Evolutionary conservation across 345 rosid species (phyloP).

Genomic region (Mangifera indica): DNA sequence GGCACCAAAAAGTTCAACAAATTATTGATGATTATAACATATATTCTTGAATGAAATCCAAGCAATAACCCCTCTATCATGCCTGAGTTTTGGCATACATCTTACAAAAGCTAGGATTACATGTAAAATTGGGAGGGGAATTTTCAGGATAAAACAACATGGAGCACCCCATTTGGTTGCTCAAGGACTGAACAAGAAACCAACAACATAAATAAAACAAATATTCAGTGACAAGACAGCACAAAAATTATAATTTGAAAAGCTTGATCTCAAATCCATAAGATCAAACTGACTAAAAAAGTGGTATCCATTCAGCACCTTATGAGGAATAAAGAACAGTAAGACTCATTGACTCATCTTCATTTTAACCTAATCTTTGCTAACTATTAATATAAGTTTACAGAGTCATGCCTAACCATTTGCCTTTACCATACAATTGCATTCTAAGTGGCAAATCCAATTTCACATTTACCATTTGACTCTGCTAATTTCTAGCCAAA

Average conservation of each 20-base stretch:
- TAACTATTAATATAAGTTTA: neutral
- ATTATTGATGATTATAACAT: neutral
- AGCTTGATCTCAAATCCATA: neutral
- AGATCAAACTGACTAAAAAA: too few relatives aligned
- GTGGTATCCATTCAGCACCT: neutral
- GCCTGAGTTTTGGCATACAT: neutral
- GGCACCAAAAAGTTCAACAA: slow-evolving; percentile 12
- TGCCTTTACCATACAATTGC: neutral
- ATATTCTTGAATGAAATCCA: neutral
- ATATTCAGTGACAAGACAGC: neutral
- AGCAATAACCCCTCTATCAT: neutral
- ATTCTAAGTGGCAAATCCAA: neutral
- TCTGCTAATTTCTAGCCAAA: neutral
- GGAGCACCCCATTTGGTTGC: neutral
- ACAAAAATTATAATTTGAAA: neutral
- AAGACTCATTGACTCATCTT: neutral
- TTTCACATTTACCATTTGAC: neutral
- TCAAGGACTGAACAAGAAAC: neutral
- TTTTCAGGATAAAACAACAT: neutral
- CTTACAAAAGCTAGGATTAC: neutral
- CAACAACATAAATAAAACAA: neutral
- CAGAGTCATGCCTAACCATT: neutral
- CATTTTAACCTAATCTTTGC: neutral
- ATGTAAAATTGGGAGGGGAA: neutral
- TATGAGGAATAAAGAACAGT: neutral